phyloP scores from a whole-genome alignment of 179 eudicot species.

The Corrigiola litoralis region DNA sequence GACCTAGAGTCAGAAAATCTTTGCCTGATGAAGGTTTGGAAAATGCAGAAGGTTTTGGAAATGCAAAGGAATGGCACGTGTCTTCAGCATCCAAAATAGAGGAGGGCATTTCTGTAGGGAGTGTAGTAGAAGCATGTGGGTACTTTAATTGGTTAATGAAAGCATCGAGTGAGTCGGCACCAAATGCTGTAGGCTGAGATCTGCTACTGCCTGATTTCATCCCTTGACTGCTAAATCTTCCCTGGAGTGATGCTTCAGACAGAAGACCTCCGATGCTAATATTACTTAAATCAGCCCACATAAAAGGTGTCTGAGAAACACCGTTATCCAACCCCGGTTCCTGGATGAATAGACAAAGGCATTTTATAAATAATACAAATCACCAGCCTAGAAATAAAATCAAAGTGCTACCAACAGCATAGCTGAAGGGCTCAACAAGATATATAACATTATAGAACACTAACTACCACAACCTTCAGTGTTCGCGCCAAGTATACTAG shows the following conservation, averaged over 20 bases:
- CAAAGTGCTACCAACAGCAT: neutral
- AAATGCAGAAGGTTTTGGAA: constrained; percentile 20
- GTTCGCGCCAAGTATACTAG: no score
- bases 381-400: neutral
- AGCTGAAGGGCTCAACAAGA: neutral
- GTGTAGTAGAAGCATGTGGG: constrained; percentile 21
- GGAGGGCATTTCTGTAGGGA: constrained; percentile 17
- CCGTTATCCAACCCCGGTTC: constrained; percentile 19
- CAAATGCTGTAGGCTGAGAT: constrained; percentile 15
- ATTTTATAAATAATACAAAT: neutral
- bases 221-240: constrained; percentile 30
- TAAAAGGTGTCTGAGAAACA: constrained; percentile 17
- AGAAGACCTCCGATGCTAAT: constrained; percentile 83
- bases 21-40: constrained; percentile 21
- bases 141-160: constrained; percentile 23
- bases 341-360: constrained; percentile 20
- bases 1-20: constrained; percentile 19
- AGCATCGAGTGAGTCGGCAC: constrained; percentile 33
- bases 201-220: constrained; percentile 36
- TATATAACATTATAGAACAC: no score
- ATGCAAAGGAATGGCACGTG: constrained; percentile 39
- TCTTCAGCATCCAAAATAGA: constrained; percentile 38
- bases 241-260: constrained; percentile 69
- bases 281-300: constrained; percentile 48
- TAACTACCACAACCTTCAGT: no score